A percentile compares a stretch with the other conserved stretches of the same genome.
These are phyloP conservation scores for Nepenthes gracilis DNA, from an alignment of 148 eudicot genomes.

Conservation along the genomic window DNA sequence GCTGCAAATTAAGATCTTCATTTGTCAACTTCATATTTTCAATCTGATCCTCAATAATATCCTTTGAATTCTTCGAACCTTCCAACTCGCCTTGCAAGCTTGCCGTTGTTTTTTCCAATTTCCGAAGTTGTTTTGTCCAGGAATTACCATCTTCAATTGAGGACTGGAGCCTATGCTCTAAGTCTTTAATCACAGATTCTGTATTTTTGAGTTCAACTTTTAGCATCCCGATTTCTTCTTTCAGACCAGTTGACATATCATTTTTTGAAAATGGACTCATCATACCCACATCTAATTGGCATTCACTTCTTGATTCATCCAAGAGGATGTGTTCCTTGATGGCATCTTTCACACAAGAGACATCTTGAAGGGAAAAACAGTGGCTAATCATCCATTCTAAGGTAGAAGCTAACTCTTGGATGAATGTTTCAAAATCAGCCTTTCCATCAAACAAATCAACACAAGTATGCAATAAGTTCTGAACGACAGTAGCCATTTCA, in stretches of 20 bases:
- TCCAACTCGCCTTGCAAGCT: constrained; percentile 31
- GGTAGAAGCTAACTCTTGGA: constrained; percentile 30
- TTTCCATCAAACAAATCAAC: constrained; percentile 43
- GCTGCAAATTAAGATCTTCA: constrained; percentile 43
- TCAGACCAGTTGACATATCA: constrained; percentile 14
- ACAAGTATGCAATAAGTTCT: constrained; percentile 41
- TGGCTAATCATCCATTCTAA: constrained; percentile 68
- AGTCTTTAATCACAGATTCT: constrained; percentile 18
- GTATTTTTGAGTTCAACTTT: constrained; percentile 11
- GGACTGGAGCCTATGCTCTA: constrained; percentile 24
- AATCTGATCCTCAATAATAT: constrained; percentile 21
- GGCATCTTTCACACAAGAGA: constrained; percentile 55
- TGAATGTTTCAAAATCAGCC: constrained; percentile 36
- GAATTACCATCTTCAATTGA: constrained; percentile 18
- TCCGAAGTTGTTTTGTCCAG: constrained; percentile 23
- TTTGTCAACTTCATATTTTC: constrained; percentile 25
- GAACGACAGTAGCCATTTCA: constrained; percentile 39
- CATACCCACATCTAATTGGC: background rate
- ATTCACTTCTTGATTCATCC: constrained; percentile 33
- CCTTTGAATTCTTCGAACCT: constrained; percentile 22
- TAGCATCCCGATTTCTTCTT: constrained; percentile 16
- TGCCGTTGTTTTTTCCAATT: constrained; percentile 20
- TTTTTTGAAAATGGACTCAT: constrained; percentile 15
- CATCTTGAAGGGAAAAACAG: constrained; percentile 75
- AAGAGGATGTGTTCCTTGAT: constrained; percentile 33